Evolutionary conservation across 208 protist genomes (phyloP).

Genomic region (Crithidia sp.): DNA sequence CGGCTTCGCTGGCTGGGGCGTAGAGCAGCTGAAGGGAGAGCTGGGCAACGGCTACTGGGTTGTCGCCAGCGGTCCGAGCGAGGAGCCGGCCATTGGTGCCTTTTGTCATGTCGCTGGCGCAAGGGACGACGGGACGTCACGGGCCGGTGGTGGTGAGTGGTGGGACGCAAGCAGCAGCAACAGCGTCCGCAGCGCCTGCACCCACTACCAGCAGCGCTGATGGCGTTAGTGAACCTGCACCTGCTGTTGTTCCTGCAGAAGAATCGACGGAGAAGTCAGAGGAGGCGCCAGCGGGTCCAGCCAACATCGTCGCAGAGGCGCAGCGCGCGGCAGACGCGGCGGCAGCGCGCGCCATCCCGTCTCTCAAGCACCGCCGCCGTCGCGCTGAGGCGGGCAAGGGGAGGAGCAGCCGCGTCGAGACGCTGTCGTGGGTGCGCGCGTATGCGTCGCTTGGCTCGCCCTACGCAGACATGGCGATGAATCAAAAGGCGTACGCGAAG

Average conservation of each 20-base stretch:
- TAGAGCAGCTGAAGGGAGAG: constrained; percentile 78
- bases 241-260: too few species aligned
- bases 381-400: constrained; percentile 16
- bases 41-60: constrained; percentile 74
- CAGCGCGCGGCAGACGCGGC: constrained; percentile 24
- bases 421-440: constrained; percentile 60
- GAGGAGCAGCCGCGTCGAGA: constrained; percentile 18
- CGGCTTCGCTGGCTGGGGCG: constrained; percentile 82
- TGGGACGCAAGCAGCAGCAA: not conserved
- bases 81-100: constrained; percentile 38
- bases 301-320: constrained; percentile 21
- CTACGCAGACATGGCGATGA: constrained; percentile 50
- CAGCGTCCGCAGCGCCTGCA: not conserved
- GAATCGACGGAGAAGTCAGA: not conserved
- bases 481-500: constrained; percentile 35
- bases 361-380: constrained; percentile 29
- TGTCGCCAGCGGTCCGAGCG: constrained; percentile 37
- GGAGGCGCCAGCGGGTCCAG: not conserved
- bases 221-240: too few species aligned
- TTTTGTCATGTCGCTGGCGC: constrained; percentile 71
- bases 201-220: not conserved
- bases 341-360: constrained; percentile 7
- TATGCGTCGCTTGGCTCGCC: constrained; percentile 60
- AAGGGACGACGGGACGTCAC: constrained; percentile 20
- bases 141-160: not conserved